Percentiles rank a stretch among this genome's conserved stretches.
Conservation (phyloP, 192 early-diverging fungal species). For the Umbelopsis ramanniana region DNA sequence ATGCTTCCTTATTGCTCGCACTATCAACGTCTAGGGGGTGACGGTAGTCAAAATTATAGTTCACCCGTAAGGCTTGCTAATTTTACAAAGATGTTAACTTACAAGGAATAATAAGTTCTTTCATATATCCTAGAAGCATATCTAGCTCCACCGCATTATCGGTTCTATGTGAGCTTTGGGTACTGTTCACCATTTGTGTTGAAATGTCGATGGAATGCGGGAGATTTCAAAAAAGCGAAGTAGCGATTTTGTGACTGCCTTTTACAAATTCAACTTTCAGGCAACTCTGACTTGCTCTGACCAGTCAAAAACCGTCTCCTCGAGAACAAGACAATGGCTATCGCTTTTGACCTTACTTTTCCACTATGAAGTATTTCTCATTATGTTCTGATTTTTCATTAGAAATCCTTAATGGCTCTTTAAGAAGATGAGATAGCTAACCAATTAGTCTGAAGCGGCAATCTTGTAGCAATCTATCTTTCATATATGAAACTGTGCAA, state of each 20-base stretch:
- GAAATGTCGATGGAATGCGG: neutral
- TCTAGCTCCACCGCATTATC: conserved; percentile 49
- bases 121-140: conserved; percentile 46
- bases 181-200: neutral
- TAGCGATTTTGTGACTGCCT: neutral
- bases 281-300: too few species aligned
- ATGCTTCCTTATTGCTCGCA: conserved; percentile 39
- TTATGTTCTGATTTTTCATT: too few species aligned
- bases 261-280: neutral
- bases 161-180: neutral
- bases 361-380: too few species aligned
- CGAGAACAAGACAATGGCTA: too few species aligned
- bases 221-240: conserved; percentile 3
- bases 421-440: too few species aligned
- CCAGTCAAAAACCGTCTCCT: too few species aligned
- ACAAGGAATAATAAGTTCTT: conserved; percentile 51
- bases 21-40: conserved; percentile 47
- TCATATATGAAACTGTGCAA: too few species aligned
- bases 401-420: too few species aligned
- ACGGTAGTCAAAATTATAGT: conserved; percentile 15
- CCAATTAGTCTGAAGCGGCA: too few species aligned
- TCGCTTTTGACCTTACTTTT: too few species aligned
- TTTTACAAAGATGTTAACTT: conserved; percentile 14
- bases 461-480: too few species aligned
- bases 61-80: neutral